Evolutionary conservation across 2,329 filamentous ascomycete genomes (phyloP), one percentile per base, ranked within the genome.

Genomic region (Hypoxylon sp.): DNA sequence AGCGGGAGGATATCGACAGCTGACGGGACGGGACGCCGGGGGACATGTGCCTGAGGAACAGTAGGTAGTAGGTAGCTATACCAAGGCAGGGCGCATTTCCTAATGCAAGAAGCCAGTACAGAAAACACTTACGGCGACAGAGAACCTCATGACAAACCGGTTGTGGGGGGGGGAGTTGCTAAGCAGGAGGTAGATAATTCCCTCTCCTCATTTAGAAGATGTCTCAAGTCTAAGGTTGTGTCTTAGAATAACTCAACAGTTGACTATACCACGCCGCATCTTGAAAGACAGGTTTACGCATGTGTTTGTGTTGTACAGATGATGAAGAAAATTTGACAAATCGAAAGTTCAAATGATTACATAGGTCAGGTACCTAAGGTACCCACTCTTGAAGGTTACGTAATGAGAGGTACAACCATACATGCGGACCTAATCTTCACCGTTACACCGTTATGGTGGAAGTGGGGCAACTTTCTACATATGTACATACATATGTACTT

Each of bases 1-100:
- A 55, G 22, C 60, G 69, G 69, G 64, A 71, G 66, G 63, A 61
- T 67, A 58, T 69, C 48, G 37, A 55, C 63, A 61, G 51, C 26
- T 58, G 37, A 52, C 66, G 66, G 66, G 46, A 70, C 63, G 63
- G 60, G 51, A 63, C 66, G 56, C 46, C 31, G 39, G 51, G 52
- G 56, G 65, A 62, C 22, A 55, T 54, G 37, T 57, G 59, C 58
- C 24, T 60, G n/a, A 56, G 48, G 60, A 48, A 46, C 48, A 50
- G 55, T 42, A 48, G 31, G 39, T 54, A 22, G 19, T 22, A 22
- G 19, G 19, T 22, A 22, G 19, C 19, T 22, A 22, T 54, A 48
- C 44, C 29, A 51, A 67, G 59, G 57, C 42, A 58, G 52, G 46
- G 47, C 37, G 52, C 65, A 65, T 65, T 22, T n/a, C 42, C 37